phyloP scores from a whole-genome alignment of 768 basidiomycete genomes.

The Phylloporus arenicola region DNA sequence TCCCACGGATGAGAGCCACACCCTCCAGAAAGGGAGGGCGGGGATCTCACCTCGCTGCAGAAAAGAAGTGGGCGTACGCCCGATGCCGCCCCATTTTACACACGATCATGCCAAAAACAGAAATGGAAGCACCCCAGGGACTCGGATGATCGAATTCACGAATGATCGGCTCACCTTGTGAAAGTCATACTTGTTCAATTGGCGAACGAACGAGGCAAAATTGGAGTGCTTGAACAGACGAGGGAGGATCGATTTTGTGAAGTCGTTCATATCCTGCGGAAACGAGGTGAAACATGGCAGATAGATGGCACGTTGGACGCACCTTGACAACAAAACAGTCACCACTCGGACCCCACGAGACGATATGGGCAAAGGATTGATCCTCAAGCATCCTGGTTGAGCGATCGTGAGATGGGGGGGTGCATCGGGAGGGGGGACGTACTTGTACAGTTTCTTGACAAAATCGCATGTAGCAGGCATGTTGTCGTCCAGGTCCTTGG shows the following conservation, averaged over 20 bases:
- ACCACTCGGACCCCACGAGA: slow-evolving; percentile 78
- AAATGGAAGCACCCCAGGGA: neutral
- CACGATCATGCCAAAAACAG: slow-evolving; percentile 13
- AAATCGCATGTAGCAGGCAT: slow-evolving; percentile 91
- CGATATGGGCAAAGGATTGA: slow-evolving; percentile 60
- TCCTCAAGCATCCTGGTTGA: slow-evolving; percentile 83
- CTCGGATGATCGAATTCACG: neutral
- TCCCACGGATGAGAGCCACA: neutral
- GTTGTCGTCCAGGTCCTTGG: slow-evolving; percentile 53
- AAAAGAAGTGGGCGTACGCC: slow-evolving; percentile 10
- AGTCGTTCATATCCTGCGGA: slow-evolving; percentile 84
- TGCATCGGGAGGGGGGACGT: slow-evolving; percentile 15
- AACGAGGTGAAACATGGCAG: slow-evolving; percentile 8
- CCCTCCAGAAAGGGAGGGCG: slow-evolving; percentile 6
- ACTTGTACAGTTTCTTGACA: slow-evolving; percentile 94
- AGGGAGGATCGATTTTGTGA: slow-evolving; percentile 85
- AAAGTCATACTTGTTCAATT: slow-evolving; percentile 95
- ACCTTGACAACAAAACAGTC: slow-evolving; percentile 89
- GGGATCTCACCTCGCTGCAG: slow-evolving; percentile 5
- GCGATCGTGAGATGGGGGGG: slow-evolving; percentile 2
- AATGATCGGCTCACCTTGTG: slow-evolving; percentile 59
- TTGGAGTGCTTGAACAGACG: slow-evolving; percentile 95
- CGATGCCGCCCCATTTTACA: slow-evolving; percentile 15
- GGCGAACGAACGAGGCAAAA: slow-evolving; percentile 87
- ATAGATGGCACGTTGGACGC: neutral